Conservation (phyloP, 805 yeast genomes). For the Candida coleopterorum region DNA sequence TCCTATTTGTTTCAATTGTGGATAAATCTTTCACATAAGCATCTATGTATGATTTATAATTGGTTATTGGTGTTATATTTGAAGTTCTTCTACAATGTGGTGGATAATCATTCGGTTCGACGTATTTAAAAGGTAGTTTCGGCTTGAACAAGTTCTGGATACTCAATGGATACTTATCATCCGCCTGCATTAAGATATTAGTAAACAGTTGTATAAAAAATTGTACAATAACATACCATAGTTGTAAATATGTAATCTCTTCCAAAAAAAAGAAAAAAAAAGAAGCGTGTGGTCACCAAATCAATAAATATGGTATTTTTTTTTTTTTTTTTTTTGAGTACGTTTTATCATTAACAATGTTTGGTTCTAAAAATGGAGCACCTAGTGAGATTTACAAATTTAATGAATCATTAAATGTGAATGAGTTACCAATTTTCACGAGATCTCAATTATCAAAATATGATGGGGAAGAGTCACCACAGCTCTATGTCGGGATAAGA, state of each 20-base stretch:
- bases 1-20: neutral
- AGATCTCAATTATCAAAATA: conserved; percentile 27
- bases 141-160: conserved; percentile 54
- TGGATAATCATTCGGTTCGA: conserved; percentile 47
- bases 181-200: conserved; percentile 12
- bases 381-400: conserved; percentile 21
- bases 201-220: no score
- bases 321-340: no score
- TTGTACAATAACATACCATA: no score
- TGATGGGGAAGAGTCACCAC: conserved; percentile 25
- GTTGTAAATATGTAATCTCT: no score
- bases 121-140: conserved; percentile 49
- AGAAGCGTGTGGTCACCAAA: no score
- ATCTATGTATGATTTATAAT: conserved; percentile 18
- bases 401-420: conserved; percentile 28
- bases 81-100: conserved; percentile 45
- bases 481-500: conserved; percentile 68
- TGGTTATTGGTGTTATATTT: conserved; percentile 43
- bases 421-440: conserved; percentile 28
- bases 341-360: no score
- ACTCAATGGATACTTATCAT: conserved; percentile 31
- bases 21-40: conserved; percentile 24
- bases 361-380: conserved; percentile 7
- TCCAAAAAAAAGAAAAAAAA: no score
- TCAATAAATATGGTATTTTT: no score